Base-by-base conservation (phyloP, 768 basidiomycete species). In the Hortiboletus campestris region DNA sequence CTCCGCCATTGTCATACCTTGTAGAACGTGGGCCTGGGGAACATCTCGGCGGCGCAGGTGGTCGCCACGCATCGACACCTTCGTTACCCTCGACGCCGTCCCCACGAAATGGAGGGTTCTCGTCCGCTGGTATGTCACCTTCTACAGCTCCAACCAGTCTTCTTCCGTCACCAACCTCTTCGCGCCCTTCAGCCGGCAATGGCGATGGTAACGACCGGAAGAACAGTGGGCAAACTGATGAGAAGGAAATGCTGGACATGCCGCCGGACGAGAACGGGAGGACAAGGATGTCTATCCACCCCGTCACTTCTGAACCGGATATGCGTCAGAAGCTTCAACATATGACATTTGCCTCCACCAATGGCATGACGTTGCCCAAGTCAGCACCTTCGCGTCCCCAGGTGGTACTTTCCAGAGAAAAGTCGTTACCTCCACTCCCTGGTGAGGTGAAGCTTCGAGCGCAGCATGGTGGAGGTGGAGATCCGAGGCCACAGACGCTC, bases 1-100 rank as follows among this genome's bases (percentile, higher is more conserved):
- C 96, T 3, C 96, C 96, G 6, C 88, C 93, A 6, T 67, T 98
- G 49, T 92, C 92, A 0, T 95, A 94, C 73, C 80, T 98, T 45
- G 92, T 93, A 3, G 74, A 72, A 57, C 72, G 75, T 57, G 77
- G 80, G 53, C 80, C 80, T 40, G 78, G 80, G n/a, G 80, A 83
- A 42, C 76, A 77, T 32, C 78, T 83, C 41, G 67, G 69, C 34
- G 72, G 74, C 44, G 16, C 59, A 2, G 66, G 63, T 22, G 76
- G 76, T 47, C 82, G 88, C 6, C 86, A 85, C 63, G 76, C 80
- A 25, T 89, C 90, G 16, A 85, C 86, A 6, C 83, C 85, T 13
- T 89, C 89, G 20, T 73, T 90, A 44, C 82, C 81, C 9, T 84
- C 85, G 19, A 75, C 79, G 44, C 66, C 75, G 35, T 85, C 85